A percentile compares a stretch with the other conserved stretches of the same genome.
These are phyloP conservation scores for Hippophae gyantsensis DNA, from an alignment of 306 rosid genomes.

Conservation along the genomic window DNA sequence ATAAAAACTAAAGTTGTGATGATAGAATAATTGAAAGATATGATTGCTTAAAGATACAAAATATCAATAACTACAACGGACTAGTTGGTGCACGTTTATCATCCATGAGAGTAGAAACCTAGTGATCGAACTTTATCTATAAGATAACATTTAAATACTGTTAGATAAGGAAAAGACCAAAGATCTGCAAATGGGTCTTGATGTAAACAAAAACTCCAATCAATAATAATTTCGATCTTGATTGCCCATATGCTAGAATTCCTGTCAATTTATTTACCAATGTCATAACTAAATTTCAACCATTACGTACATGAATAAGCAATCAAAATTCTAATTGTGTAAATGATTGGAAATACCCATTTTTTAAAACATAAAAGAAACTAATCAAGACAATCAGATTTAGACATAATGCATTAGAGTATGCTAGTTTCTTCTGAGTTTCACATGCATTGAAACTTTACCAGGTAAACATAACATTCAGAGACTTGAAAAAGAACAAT, in stretches of 20 bases:
- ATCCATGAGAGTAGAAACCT: neutral
- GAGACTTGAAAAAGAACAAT: constrained; percentile 86
- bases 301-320: neutral
- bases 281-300: neutral
- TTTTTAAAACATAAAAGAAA: constrained; percentile 14
- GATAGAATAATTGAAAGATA: neutral
- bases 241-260: neutral
- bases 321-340: neutral
- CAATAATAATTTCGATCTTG: neutral
- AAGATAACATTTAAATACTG: neutral
- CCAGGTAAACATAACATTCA: constrained; percentile 91
- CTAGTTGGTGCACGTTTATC: too few relatives aligned
- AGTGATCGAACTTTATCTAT: neutral
- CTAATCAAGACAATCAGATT: neutral
- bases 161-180: neutral
- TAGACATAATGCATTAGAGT: neutral
- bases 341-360: constrained; percentile 8
- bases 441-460: constrained; percentile 7
- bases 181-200: neutral
- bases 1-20: neutral
- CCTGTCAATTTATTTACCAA: neutral
- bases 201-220: neutral
- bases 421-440: too few relatives aligned
- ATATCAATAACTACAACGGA: neutral
- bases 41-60: neutral